Conservation (phyloP, 176 grass and related monocot species). For the Thalia dealbata region DNA sequence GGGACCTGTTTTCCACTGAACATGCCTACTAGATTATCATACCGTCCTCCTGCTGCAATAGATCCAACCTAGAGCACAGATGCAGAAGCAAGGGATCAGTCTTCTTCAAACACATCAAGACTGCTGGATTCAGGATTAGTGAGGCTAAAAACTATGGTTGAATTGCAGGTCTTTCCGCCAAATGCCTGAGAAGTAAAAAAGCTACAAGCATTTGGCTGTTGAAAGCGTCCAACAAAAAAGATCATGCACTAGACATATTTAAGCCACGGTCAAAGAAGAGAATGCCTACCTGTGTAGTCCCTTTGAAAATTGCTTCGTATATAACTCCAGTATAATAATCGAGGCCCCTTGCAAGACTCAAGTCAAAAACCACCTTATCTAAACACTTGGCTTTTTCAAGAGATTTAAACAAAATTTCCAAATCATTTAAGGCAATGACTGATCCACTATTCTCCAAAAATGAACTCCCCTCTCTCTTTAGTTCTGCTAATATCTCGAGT, state of each 20-base stretch:
- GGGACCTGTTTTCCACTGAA: conserved; percentile 90
- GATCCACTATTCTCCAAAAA: conserved; percentile 67
- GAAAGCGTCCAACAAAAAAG: neutral
- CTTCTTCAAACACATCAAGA: neutral
- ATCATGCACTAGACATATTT: neutral
- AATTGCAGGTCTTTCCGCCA: too few relatives aligned
- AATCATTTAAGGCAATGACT: conserved; percentile 63
- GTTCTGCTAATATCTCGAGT: conserved; percentile 58
- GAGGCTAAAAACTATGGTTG: too few relatives aligned
- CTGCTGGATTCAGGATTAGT: neutral
- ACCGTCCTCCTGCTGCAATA: conserved; percentile 86
- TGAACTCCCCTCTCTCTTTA: conserved; percentile 61
- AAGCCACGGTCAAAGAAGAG: neutral
- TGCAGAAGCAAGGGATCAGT: conserved; percentile 7
- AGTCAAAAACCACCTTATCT: conserved; percentile 71
- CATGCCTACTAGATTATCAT: conserved; percentile 91
- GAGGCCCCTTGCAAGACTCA: conserved; percentile 94
- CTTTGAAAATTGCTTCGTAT: conserved; percentile 97
- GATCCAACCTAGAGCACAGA: conserved; percentile 60
- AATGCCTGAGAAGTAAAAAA: too few relatives aligned
- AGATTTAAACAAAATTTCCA: conserved; percentile 78
- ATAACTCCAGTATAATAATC: conserved; percentile 99
- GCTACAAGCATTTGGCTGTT: neutral
- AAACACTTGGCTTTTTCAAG: conserved; percentile 74
- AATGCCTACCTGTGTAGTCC: conserved; percentile 52